phyloP scores from a whole-genome alignment of 345 rosid genomes.

The Murraya paniculata region DNA sequence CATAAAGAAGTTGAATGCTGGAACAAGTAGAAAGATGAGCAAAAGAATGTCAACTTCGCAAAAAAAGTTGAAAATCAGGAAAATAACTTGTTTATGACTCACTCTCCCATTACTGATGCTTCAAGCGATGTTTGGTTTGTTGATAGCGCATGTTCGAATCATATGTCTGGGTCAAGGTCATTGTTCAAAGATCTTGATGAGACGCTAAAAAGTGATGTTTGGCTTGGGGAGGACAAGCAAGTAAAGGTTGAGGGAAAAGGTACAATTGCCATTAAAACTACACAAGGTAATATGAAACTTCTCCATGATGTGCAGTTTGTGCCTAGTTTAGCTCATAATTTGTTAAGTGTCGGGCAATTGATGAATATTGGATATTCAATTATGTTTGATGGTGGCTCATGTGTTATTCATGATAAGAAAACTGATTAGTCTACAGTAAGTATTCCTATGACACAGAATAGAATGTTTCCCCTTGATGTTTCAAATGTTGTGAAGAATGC shows the following conservation, averaged over 20 bases:
- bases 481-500: too few relatives aligned
- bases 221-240: background rate
- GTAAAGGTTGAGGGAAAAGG: background rate
- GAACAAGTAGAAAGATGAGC: background rate
- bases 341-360: background rate
- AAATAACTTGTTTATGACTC: slow-evolving; percentile 4
- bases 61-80: background rate
- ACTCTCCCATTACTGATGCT: background rate
- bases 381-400: too few relatives aligned
- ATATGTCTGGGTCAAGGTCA: background rate
- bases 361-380: background rate
- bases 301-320: too few relatives aligned
- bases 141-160: background rate
- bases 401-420: too few relatives aligned
- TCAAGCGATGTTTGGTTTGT: background rate
- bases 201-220: background rate
- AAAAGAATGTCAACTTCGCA: background rate
- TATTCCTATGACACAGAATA: too few relatives aligned
- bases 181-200: background rate
- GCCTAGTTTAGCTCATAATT: background rate
- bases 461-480: too few relatives aligned
- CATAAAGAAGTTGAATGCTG: background rate
- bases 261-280: background rate
- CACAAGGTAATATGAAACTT: background rate
- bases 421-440: too few relatives aligned